Percentiles rank a stretch among this genome's conserved stretches.
These are phyloP conservation scores for Eucalyptus coolabah DNA, from an alignment of 345 rosid species.

Conservation along the genomic window DNA sequence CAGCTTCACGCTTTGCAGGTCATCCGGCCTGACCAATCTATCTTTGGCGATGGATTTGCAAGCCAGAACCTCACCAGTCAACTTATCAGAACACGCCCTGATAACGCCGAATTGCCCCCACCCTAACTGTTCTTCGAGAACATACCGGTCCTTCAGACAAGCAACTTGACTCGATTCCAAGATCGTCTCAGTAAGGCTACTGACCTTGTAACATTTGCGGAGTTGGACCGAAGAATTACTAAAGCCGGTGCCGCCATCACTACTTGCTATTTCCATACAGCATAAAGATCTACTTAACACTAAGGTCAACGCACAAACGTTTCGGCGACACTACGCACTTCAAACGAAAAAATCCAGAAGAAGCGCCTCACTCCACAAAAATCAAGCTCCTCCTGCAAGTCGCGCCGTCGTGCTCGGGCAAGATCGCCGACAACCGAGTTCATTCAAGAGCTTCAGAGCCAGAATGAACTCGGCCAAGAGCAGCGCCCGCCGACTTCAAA, in stretches of 20 bases:
- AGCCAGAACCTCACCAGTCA: slow-evolving; percentile 41
- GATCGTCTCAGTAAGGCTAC: slow-evolving; percentile 34
- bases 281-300: not conserved
- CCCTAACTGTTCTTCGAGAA: slow-evolving; percentile 62
- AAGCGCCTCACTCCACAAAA: not conserved
- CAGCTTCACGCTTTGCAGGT: slow-evolving; percentile 38
- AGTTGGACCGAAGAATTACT: slow-evolving; percentile 7
- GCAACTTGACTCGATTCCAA: slow-evolving; percentile 37
- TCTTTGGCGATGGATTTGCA: slow-evolving; percentile 58
- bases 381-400: not conserved
- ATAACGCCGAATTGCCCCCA: slow-evolving; percentile 83
- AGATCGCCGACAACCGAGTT: not conserved
- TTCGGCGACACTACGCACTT: not conserved
- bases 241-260: not conserved
- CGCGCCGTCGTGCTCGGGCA: not conserved
- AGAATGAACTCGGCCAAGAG: not conserved
- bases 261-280: slow-evolving; percentile 32
- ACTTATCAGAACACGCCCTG: slow-evolving; percentile 53
- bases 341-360: not conserved
- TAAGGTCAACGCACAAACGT: not conserved
- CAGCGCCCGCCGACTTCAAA: not conserved
- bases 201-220: slow-evolving; percentile 34
- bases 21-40: slow-evolving; percentile 36
- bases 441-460: not conserved
- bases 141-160: slow-evolving; percentile 46